Base-by-base conservation (phyloP, 192 early-diverging fungal species). In the Coemansia sp. region DNA sequence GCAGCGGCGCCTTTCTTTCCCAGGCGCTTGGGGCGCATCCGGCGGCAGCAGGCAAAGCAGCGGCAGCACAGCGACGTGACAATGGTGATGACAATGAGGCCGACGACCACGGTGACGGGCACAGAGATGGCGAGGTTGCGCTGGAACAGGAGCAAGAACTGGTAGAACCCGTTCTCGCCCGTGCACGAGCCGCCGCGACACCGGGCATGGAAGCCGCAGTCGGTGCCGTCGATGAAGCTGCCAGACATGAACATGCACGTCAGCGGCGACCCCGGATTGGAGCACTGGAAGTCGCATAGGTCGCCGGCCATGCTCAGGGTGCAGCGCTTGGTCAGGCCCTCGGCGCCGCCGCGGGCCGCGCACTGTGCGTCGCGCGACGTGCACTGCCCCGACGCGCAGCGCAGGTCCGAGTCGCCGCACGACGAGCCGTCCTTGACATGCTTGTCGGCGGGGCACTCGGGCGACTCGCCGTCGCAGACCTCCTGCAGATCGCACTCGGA, bases 401-500 rank as follows among this genome's bases (percentile, higher is more conserved):
- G 66, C 9, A 89, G 75, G 0, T 70, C 73, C 15, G 55, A 7
- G 27, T 11, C 32, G 32, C 87, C 88, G 70, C 96, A 98, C 4
- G 82, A 51, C 0, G 85, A 86, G 23, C 90, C 89, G 69, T 98
- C 90, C 6, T 72, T 31, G 0, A 91, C 60, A 42, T 88, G 90
- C 4, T 48, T 27, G 74, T 96, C 92, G 4, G 65, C 11, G 1
- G 95, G 95, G 69, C 95, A 98, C 3, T 78, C 73, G 4, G 88
- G 76, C 44, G 81, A 87, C 1, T 71, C 73, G 44, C 96, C 96
- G 27, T 89, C 84, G 78, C 95, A 98, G 2, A 80, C 82, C 77
- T 94, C 93, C 2, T 83, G 69, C 38, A 90, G 77, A 79, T 96
- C 95, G 80, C 96, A 98, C 34, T 88, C 84, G 1, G 91, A 92